Percentiles rank a stretch among this genome's conserved stretches.
phyloP scores from a whole-genome alignment of 305 asterid genomes.

The Euphrasia arctica region DNA sequence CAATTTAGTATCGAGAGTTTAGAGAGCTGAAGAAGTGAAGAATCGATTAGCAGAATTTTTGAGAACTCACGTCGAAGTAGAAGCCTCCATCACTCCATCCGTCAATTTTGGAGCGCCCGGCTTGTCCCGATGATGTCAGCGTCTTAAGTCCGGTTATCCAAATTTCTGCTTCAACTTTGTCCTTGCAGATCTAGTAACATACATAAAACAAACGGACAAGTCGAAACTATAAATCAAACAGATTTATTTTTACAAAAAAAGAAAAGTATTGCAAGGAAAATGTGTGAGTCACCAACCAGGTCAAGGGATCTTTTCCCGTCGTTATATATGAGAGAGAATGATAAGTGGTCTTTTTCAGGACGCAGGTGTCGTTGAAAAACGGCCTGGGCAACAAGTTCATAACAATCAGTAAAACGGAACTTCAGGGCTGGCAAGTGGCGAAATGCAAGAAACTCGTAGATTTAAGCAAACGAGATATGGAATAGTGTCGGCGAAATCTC shows the following conservation, averaged over 20 bases:
- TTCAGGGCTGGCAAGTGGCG: background rate
- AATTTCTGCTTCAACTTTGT: conserved; percentile 92
- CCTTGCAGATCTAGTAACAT: conserved; percentile 77
- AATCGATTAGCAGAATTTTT: conserved; percentile 15
- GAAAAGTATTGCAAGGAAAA: conserved; percentile 1
- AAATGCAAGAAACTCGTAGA: background rate
- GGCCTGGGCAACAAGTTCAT: conserved; percentile 47
- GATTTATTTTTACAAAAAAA: background rate
- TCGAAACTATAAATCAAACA: conserved; percentile 24
- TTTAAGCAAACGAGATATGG: conserved; percentile 20
- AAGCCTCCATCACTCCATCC: conserved; percentile 95
- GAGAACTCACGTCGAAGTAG: conserved; percentile 61
- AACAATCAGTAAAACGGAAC: conserved; percentile 18
- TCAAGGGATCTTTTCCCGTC: conserved; percentile 95
- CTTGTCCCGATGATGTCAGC: conserved; percentile 76
- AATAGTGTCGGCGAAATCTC: conserved; percentile 30
- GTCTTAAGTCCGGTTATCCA: conserved; percentile 91
- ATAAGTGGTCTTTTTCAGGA: conserved; percentile 89
- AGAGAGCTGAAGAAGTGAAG: conserved; percentile 18
- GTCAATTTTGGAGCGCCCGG: conserved; percentile 94
- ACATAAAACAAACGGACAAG: conserved; percentile 13
- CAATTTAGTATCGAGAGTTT: conserved; percentile 15
- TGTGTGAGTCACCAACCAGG: conserved; percentile 61
- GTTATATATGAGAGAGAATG: conserved; percentile 87
- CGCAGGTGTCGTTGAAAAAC: conserved; percentile 87